phyloP scores from a whole-genome alignment of 352 stramenopile species.

The Phytopythium helicoides region DNA sequence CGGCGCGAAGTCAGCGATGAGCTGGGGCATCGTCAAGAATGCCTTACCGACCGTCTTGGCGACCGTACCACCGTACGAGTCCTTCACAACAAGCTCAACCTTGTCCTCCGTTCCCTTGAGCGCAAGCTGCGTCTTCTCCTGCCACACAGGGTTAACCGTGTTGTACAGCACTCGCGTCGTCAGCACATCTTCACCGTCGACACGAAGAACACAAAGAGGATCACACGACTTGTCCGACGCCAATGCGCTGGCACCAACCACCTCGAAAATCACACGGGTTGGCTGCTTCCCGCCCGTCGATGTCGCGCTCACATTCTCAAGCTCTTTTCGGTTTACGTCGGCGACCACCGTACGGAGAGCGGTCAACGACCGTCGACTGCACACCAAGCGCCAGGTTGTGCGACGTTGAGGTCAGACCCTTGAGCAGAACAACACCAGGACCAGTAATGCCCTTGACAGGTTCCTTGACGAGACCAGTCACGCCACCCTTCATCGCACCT shows the following conservation, averaged over 20 bases:
- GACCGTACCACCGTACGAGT: constrained; percentile 77
- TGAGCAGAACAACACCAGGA: constrained; percentile 79
- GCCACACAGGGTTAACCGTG: constrained; percentile 79
- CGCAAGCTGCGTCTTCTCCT: constrained; percentile 65
- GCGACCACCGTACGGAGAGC: constrained; percentile 70
- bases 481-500: constrained; percentile 72
- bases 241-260: constrained; percentile 69
- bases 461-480: constrained; percentile 73
- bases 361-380: constrained; percentile 78
- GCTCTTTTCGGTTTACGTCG: constrained; percentile 65
- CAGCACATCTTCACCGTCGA: constrained; percentile 69
- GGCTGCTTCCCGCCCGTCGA: constrained; percentile 60
- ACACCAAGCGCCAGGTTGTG: constrained; percentile 77
- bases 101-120: constrained; percentile 52
- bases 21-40: constrained; percentile 64
- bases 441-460: constrained; percentile 78
- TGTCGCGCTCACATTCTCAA: constrained; percentile 59
- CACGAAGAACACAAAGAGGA: constrained; percentile 65
- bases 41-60: constrained; percentile 80
- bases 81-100: constrained; percentile 80
- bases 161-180: constrained; percentile 82
- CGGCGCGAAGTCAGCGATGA: constrained; percentile 77
- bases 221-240: constrained; percentile 78
- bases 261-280: constrained; percentile 56
- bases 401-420: constrained; percentile 80